Evolutionary conservation across 106 monocot genomes (phyloP), one percentile per base, ranked within the genome.

Genomic region (Dioscorea zingiberensis): DNA sequence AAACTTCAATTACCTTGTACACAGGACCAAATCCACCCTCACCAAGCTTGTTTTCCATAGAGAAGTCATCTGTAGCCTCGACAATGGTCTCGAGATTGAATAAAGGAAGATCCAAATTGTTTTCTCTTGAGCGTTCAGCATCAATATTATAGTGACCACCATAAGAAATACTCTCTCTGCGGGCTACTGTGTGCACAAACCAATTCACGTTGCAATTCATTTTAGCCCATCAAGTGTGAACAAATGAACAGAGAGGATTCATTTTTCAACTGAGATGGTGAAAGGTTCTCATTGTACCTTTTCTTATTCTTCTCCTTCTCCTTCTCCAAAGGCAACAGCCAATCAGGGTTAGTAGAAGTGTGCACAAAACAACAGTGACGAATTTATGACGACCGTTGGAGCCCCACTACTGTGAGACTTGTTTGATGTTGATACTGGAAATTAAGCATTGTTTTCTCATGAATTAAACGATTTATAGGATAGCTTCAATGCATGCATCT

Each of bases 21-120:
- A 77, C 76, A 38, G 78, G 73, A 13, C 78, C 78, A 64, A 72
- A 78, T 0, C 78, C 78, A 29, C 78, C 78, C 47, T 78, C 72
- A 30, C 78, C 78, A 62, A 78, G 66, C 19, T 63, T 63, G 21
- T 68, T 72, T 27, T 29, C 22, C 3, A 11, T 21, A 4, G 78
- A 67, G 55, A 78, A 78, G 46, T 63, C 55, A 38, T 78, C 57
- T 11, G 78, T 78, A 1, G 78, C 72, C 16, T 25, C 57, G n/a
- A 59, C 67, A 28, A 73, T 25, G 18, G 57, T 68, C 7, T 11
- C 47, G 14, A 73, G 63, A 49, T 78, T 67, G 63, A 72, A 56
- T 27, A 73, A 44, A 46, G 78, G 78, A 25, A 78, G 54, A 14
- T 72, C 67, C 6, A 64, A 8, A 3, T 67, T 60, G 0, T 65